Percentiles rank a stretch among this genome's conserved stretches.
phyloP scores from a whole-genome alignment of 2,329 filamentous ascomycete genomes.

The Xylariaceae sp. region DNA sequence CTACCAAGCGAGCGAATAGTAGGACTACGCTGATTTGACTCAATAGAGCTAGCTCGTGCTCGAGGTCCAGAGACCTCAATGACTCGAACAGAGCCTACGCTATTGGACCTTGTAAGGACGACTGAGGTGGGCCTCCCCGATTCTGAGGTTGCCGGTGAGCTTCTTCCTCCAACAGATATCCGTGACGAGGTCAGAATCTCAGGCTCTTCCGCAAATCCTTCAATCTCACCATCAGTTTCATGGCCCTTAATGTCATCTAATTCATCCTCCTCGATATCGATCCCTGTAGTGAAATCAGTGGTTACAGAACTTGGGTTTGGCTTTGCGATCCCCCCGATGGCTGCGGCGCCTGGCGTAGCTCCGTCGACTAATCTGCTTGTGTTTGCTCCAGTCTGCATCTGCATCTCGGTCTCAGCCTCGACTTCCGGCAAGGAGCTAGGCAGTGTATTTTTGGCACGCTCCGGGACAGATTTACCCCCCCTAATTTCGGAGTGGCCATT shows the following conservation, averaged over 20 bases:
- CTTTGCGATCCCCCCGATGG: constrained; percentile 16
- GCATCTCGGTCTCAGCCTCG: constrained; percentile 5
- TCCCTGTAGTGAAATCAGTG: constrained; percentile 11
- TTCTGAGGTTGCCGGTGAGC: constrained; percentile 48
- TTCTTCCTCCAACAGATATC: constrained; percentile 51
- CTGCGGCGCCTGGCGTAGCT: constrained; percentile 11
- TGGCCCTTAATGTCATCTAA: constrained; percentile 32
- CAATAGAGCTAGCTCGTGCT: constrained; percentile 48
- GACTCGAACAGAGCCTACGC: constrained; percentile 54
- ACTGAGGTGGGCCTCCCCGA: constrained; percentile 39
- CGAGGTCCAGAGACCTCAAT: constrained; percentile 53
- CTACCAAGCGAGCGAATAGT: constrained; percentile 37
- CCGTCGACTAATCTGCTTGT: constrained; percentile 15
- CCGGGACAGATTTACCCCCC: background rate
- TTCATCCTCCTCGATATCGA: constrained; percentile 29
- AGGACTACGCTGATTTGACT: constrained; percentile 36
- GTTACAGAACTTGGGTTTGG: constrained; percentile 11
- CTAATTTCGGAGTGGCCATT: background rate
- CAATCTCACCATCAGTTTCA: constrained; percentile 37
- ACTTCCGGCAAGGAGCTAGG: constrained; percentile 1
- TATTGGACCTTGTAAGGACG: constrained; percentile 43
- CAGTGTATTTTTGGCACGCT: background rate
- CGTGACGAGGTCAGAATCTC: constrained; percentile 55
- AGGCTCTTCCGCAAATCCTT: constrained; percentile 56
- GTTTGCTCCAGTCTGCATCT: background rate